Evolutionary conservation across 2,329 filamentous ascomycete species (phyloP), one percentile per base, ranked within the genome.

Genomic region (Neonectria coccinea): DNA sequence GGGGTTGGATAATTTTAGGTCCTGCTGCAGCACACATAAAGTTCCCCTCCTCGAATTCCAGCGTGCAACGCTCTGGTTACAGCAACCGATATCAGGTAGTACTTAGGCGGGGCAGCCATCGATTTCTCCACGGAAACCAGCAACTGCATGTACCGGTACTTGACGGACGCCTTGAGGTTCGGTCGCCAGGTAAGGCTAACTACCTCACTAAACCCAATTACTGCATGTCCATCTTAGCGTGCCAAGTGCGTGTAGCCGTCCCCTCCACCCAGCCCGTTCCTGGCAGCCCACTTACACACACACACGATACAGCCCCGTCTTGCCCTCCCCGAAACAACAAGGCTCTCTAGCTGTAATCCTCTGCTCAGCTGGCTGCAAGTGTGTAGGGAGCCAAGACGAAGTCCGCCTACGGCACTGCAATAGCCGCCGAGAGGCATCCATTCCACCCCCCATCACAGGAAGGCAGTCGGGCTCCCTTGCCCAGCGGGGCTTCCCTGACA

Each of bases 371-470:
- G 36, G 12, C 16, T n/a, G 33, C 33, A 36, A 14, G 33, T 36
- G 12, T 36, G 12, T 10, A 25, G 25, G 5, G 33, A 36, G 14
- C 33, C 33, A 36, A 36, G 36, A 39, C 5, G 4, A 10, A 45
- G 18, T 25, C 18, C 4, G 42, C 42, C 42, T 20, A 16, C 11
- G 11, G 20, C 44, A 45, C 44, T 27, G 44, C 22, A 22, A 12
- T 42, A 41, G 39, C 39, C 16, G 39, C 39, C 22, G 12, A 41
- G 39, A 48, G 50, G 29, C 41, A 18, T 52, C 50, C 57, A 41
- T 12, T 27, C n/a, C 33, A 25, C 25, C 5, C 25, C 5, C 25
- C 25, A 25, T 25, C 25, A 25, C 25, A 6, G 25, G 5, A 6
- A 25, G 25, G 25, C 25, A 39, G 7, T 41, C 6, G n/a, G 39